These are phyloP conservation scores for Phytopythium vexans DNA, from an alignment of 352 stramenopile genomes.

Conservation along the genomic window DNA sequence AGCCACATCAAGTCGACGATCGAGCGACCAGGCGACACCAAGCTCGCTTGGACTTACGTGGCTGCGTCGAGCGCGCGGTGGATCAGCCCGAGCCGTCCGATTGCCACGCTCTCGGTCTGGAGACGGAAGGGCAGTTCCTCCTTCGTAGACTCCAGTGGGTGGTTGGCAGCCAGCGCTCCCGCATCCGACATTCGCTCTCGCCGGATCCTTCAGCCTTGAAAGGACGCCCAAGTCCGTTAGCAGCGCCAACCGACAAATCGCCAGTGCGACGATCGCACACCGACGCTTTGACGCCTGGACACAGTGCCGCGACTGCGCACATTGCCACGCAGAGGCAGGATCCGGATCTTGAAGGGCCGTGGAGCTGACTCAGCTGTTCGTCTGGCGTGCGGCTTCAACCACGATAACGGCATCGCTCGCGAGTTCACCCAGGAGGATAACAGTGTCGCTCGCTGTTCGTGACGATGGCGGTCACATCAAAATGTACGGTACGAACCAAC, in stretches of 20 bases:
- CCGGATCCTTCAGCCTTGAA: not conserved
- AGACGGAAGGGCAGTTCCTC: slow-evolving; percentile 13
- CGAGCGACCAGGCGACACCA: not conserved
- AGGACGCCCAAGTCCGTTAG: not conserved
- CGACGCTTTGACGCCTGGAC: too few relatives aligned
- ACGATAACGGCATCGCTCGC: too few relatives aligned
- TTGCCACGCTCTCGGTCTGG: slow-evolving; percentile 22
- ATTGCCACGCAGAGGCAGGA: not conserved
- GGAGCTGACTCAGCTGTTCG: too few relatives aligned
- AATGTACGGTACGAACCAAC: too few relatives aligned
- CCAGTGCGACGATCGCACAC: too few relatives aligned
- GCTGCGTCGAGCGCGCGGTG: slow-evolving; percentile 29
- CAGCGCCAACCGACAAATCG: too few relatives aligned
- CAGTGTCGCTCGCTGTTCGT: too few relatives aligned
- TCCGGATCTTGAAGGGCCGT: not conserved
- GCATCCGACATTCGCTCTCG: not conserved
- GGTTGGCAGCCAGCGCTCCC: too few relatives aligned
- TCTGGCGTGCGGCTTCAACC: too few relatives aligned
- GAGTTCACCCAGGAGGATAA: too few relatives aligned
- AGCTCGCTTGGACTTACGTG: slow-evolving; percentile 14
- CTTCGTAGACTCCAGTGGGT: not conserved
- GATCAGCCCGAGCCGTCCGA: slow-evolving; percentile 32
- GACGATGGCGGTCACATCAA: too few relatives aligned
- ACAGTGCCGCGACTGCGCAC: too few relatives aligned
- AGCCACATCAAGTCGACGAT: not conserved